Conservation (phyloP, 2,329 filamentous ascomycete genomes). For the Stemphylium lycopersici region DNA sequence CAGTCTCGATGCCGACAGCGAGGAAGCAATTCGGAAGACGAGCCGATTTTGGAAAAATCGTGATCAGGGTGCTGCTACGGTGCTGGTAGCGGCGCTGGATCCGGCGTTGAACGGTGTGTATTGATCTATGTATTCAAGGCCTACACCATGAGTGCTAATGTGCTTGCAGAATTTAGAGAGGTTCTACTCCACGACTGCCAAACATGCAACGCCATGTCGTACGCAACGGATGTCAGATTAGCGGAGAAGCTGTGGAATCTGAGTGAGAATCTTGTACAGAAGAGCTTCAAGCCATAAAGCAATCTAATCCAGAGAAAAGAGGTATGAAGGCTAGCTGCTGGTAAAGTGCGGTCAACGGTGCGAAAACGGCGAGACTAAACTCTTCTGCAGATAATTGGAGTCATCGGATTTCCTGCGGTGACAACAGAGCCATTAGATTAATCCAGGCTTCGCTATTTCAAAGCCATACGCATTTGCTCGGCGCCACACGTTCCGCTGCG, state of each 20-base stretch:
- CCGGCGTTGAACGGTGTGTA: slow-evolving; percentile 31
- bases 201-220: slow-evolving; percentile 28
- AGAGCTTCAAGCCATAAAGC: slow-evolving; percentile 31
- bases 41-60: slow-evolving; percentile 42
- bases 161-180: slow-evolving; percentile 25
- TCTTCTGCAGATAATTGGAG: no score
- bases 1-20: slow-evolving; percentile 35
- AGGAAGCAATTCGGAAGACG: slow-evolving; percentile 33
- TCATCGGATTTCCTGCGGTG: no score
- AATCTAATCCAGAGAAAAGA: no score
- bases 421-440: no score
- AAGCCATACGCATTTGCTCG: no score
- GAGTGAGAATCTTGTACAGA: slow-evolving; percentile 38
- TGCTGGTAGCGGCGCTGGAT: slow-evolving; percentile 41
- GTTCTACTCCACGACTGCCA: slow-evolving; percentile 40
- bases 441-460: no score
- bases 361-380: no score
- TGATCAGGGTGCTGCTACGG: slow-evolving; percentile 41
- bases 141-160: background rate
- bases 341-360: no score
- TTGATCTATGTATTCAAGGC: background rate
- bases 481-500: no score
- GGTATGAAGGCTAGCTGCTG: no score
- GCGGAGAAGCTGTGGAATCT: slow-evolving; percentile 40
- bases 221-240: slow-evolving; percentile 32